phyloP scores from a whole-genome alignment of 202 grass and related monocot genomes.

The Elaeis oleifera region DNA sequence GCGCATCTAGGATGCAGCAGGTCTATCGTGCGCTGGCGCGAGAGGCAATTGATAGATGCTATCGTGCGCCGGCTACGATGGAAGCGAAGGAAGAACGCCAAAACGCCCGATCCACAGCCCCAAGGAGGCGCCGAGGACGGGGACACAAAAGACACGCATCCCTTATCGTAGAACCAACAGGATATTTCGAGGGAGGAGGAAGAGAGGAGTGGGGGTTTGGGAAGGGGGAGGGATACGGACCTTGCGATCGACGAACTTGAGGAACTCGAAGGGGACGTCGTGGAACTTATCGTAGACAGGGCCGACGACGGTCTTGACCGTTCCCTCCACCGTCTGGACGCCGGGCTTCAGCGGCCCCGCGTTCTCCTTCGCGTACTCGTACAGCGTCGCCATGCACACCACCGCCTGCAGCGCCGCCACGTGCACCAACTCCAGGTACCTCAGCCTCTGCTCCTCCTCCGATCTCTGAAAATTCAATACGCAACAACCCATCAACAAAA shows the following conservation, averaged over 20 bases:
- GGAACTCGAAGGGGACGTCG: conserved; percentile 55
- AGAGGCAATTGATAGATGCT: no score
- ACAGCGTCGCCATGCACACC: conserved; percentile 43
- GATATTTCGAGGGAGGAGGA: no score
- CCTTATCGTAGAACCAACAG: background rate
- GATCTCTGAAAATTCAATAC: no score
- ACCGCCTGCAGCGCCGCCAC: conserved; percentile 58
- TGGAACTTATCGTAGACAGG: conserved; percentile 75
- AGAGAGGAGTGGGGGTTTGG: background rate
- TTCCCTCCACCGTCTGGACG: conserved; percentile 87
- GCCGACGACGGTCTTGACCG: conserved; percentile 79
- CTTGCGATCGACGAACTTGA: conserved; percentile 96
- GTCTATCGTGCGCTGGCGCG: no score
- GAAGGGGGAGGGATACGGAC: conserved; percentile 17
- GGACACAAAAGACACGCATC: background rate
- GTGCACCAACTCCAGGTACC: conserved; percentile 83
- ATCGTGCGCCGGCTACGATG: no score
- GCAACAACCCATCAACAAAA: no score
- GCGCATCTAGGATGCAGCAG: no score
- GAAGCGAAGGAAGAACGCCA: no score
- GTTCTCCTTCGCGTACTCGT: conserved; percentile 72
- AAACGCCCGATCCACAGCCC: no score
- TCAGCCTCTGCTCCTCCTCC: conserved; percentile 42
- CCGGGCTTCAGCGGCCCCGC: conserved; percentile 68
- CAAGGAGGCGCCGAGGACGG: no score